Base-by-base conservation (phyloP, 192 early-diverging fungal genomes). In the Podila epicladia region DNA sequence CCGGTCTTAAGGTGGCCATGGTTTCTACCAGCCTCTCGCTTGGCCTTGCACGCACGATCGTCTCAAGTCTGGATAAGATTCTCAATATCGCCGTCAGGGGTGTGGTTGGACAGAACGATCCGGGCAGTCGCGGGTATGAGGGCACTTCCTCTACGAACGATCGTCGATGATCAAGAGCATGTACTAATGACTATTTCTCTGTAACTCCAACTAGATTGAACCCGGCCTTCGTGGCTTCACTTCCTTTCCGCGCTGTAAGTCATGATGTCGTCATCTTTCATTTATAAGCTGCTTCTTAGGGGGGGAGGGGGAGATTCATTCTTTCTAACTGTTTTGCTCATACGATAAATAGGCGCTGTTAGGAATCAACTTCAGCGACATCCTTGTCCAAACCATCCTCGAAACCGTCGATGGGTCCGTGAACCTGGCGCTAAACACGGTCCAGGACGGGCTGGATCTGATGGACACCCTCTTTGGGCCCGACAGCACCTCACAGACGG, bases 401-500 rank as follows among this genome's bases (percentile, higher is more conserved):
- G 77, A 80, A 37, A 69, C 71, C 24, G 77, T 80, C 28, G 77
- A 80, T n/a, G 77, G 77, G 6, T 80, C 77, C 5, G 77, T 80
- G 38, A 80, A 80, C 49, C 32, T 80, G 22, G 77, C 80, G n/a
- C 67, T 85, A 20, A 60, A 53, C 17, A 83, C 84, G 11, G 57
- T 82, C 24, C 65, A 77, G 62, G 84, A 85, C 28, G 74, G 80
- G 13, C 29, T 83, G 17, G 65, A 74, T 17, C n/a, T 85, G 28
- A 80, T 88, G 57, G 74, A 85, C 35, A 70, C 69, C 1, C 71
- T 85, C 51, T 85, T 82, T 61, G 84, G 84, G 60, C 68, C 82
- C 15, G 75, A 76, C 48, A 78, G 71, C 29, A 74, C 73, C 11
- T 76, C 71, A 26, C 74, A 85, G 50, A 82, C 79, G 2, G 84